Evolutionary conservation across 441 rosid genomes (phyloP), one percentile per base, ranked within the genome.

Genomic region (Croton setiger): DNA sequence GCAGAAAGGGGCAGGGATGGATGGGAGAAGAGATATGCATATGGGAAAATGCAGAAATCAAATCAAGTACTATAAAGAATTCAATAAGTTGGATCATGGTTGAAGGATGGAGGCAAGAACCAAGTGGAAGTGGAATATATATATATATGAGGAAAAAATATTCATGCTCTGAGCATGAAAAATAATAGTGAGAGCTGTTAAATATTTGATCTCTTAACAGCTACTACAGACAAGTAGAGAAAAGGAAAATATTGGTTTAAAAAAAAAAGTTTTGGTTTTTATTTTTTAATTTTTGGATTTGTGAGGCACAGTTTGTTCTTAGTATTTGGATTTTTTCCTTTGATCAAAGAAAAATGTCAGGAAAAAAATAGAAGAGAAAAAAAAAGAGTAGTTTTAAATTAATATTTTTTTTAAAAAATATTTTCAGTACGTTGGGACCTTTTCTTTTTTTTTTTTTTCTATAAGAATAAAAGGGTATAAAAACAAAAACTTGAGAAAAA

Each of bases 151-250:
- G 2, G 31, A 39, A 51, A 13, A 10, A 35, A 45, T 54, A 71
- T 77, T 74, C 83, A 78, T 78, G 79, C 73, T 18, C 20, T 60
- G 71, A 56, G 87, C 76, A 72, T 75, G 79, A 73, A 62, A 27
- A 53, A 72, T 44, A 43, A 43, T 31, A 37, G 75, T 72, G 76
- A 70, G 70, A 67, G 84, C 86, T 82, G 90, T 84, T 81, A 76
- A 82, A 81, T 84, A 80, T 83, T 86, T 70, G 77, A 80, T 74
- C 64, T 79, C 84, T 75, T 82, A 76, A 79, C 87, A 76, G 88
- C 84, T 74, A 61, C 20, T 74, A 61, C 20, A 35, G 78, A 41
- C 45, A 4, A 5, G 37, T 11, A 39, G 60, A 63, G 71, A 68
- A 72, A 70, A 56, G 12, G 66, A 70, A 65, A 23, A 43, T 39